A percentile compares a stretch with the other conserved stretches of the same genome.
Evolutionary conservation across 805 yeast genomes (phyloP).

Genomic region (Yarrowia sp.): DNA sequence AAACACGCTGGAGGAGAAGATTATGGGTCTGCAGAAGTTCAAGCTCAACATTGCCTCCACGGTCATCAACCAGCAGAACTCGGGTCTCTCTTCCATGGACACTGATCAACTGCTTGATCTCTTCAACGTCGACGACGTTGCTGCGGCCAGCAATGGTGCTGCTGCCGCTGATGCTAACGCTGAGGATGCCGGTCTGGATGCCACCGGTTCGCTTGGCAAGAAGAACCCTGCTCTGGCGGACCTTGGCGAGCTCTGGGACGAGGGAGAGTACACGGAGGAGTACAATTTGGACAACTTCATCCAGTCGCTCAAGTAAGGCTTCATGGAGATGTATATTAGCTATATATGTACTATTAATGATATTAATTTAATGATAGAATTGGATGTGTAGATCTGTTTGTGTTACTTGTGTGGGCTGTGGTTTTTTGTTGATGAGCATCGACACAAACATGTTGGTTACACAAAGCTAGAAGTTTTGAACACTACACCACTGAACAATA

Average conservation of each 20-base stretch:
- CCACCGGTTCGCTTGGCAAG: slow-evolving; percentile 70
- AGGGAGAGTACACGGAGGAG: slow-evolving; percentile 93
- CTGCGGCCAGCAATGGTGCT: slow-evolving; percentile 35
- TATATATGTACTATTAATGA: slow-evolving; percentile 14
- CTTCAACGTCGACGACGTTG: slow-evolving; percentile 67
- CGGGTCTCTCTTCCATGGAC: slow-evolving; percentile 95
- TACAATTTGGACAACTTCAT: slow-evolving; percentile 91
- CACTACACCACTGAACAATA: too few relatives aligned
- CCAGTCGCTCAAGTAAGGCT: slow-evolving; percentile 14
- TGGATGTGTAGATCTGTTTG: too few relatives aligned
- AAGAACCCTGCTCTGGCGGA: slow-evolving; percentile 81
- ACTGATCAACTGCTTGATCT: slow-evolving; percentile 89
- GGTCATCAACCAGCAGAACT: slow-evolving; percentile 91
- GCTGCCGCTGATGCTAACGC: slow-evolving; percentile 39
- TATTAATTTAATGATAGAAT: background rate
- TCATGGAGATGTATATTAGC: background rate
- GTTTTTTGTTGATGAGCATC: too few relatives aligned
- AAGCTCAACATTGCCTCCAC: slow-evolving; percentile 97
- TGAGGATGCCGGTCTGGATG: slow-evolving; percentile 45
- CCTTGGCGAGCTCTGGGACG: slow-evolving; percentile 93
- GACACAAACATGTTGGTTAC: too few relatives aligned
- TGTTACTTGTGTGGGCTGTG: too few relatives aligned
- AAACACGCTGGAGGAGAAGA: slow-evolving; percentile 91
- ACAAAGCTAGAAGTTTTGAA: too few relatives aligned
- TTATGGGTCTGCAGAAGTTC: slow-evolving; percentile 97